Evolutionary conservation across 2,329 filamentous ascomycete genomes (phyloP).

Genomic region (Cytospora schulzeri): DNA sequence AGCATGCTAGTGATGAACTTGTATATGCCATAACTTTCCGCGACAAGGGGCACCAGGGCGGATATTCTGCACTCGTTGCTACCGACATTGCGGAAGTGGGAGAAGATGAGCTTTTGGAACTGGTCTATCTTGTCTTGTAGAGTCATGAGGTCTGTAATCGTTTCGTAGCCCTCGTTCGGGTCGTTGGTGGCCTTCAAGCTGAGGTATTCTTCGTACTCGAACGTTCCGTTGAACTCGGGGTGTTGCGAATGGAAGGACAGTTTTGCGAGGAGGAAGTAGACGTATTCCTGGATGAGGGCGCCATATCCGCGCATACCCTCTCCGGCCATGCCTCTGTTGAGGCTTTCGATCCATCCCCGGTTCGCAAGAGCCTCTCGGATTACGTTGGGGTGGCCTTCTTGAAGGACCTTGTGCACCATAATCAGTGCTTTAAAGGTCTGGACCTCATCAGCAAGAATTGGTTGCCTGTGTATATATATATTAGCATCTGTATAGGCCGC

Average conservation of each 20-base stretch:
- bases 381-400: constrained; percentile 89
- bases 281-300: constrained; percentile 93
- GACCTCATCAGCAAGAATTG: constrained; percentile 96
- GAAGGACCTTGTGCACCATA: constrained; percentile 94
- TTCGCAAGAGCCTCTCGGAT: constrained; percentile 88
- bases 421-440: constrained; percentile 99
- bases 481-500: constrained; percentile 8
- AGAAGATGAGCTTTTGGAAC: constrained; percentile 98
- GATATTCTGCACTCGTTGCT: constrained; percentile 98
- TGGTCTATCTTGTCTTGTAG: constrained; percentile 98
- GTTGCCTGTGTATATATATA: constrained; percentile 67
- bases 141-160: constrained; percentile 93
- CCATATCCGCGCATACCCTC: constrained; percentile 90
- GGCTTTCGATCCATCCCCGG: constrained; percentile 86
- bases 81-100: constrained; percentile 85
- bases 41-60: constrained; percentile 86
- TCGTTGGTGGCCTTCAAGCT: constrained; percentile 98
- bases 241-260: constrained; percentile 96
- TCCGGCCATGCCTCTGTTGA: constrained; percentile 79
- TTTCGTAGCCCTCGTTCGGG: constrained; percentile 96
- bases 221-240: constrained; percentile 96
- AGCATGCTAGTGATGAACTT: constrained; percentile 99
- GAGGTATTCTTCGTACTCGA: constrained; percentile 99
- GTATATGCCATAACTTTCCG: constrained; percentile 99
- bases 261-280: constrained; percentile 92